Evolutionary conservation across 805 yeast species (phyloP).

Genomic region (Lipomyces japonicus): DNA sequence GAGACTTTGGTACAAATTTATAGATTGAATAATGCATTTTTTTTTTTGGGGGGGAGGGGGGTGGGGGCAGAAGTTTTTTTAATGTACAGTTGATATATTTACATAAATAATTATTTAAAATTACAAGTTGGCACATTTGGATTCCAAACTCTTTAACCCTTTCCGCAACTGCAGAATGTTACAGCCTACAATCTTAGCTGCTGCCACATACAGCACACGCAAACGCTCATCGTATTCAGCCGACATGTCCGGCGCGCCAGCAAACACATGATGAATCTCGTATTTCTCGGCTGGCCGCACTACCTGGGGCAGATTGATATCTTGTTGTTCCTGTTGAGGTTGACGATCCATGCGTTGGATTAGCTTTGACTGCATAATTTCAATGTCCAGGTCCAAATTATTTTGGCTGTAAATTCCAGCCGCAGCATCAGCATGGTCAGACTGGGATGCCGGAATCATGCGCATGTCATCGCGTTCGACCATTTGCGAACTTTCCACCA

Average conservation of each 20-base stretch:
- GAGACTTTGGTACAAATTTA: too few relatives aligned
- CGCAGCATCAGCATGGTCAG: background rate
- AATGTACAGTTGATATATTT: too few relatives aligned
- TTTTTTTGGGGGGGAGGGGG: too few relatives aligned
- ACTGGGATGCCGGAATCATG: background rate
- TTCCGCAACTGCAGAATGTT: slow-evolving; percentile 10
- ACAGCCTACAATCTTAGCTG: slow-evolving; percentile 14
- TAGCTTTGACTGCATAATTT: background rate
- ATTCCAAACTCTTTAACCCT: slow-evolving; percentile 2
- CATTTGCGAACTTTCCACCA: too few relatives aligned
- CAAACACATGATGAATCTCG: slow-evolving; percentile 3
- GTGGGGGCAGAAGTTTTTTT: too few relatives aligned
- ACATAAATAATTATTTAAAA: too few relatives aligned
- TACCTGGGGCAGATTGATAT: background rate
- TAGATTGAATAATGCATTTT: too few relatives aligned
- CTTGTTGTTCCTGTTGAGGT: background rate
- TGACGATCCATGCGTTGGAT: too few relatives aligned
- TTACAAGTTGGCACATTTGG: background rate
- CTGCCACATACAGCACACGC: slow-evolving; percentile 14
- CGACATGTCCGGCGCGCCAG: slow-evolving; percentile 11
- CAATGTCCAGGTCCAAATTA: too few relatives aligned
- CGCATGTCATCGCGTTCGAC: too few relatives aligned
- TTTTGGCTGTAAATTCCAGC: background rate
- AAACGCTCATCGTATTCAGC: slow-evolving; percentile 4
- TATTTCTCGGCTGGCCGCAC: slow-evolving; percentile 12